Evolutionary conservation across 2,329 filamentous ascomycete genomes (phyloP).

Genomic region (Ceratocystis eucalypticola): DNA sequence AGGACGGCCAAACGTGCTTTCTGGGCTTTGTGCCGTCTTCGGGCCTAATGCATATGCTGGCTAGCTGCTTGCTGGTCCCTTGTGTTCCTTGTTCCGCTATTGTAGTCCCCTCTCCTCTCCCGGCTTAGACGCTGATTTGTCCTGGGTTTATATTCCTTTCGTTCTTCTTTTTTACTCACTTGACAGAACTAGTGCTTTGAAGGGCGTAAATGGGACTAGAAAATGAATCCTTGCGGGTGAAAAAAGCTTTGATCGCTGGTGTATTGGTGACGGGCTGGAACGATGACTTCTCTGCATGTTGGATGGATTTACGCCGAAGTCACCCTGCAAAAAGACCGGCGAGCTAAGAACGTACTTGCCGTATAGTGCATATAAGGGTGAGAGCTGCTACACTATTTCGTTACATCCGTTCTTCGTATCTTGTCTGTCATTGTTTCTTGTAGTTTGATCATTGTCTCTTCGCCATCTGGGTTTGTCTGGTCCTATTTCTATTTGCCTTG

Average conservation of each 20-base stretch:
- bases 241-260: constrained; percentile 3
- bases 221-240: neutral
- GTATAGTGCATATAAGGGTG: no score
- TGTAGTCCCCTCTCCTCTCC: neutral
- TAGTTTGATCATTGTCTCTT: neutral
- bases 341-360: neutral
- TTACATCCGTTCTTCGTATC: neutral
- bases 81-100: neutral
- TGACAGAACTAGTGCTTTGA: neutral
- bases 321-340: neutral
- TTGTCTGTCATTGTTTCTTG: neutral
- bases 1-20: neutral
- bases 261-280: neutral
- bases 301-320: neutral
- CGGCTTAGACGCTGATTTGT: neutral
- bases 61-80: neutral
- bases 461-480: neutral
- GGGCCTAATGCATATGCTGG: neutral
- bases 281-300: neutral
- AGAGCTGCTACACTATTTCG: neutral
- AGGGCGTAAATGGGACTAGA: neutral
- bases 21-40: neutral
- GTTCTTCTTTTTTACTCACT: neutral
- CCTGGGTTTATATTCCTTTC: neutral
- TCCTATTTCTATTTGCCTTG: neutral